Conservation (phyloP, 1,284 basidiomycete species). For the Moesziomyces globuligerus region DNA sequence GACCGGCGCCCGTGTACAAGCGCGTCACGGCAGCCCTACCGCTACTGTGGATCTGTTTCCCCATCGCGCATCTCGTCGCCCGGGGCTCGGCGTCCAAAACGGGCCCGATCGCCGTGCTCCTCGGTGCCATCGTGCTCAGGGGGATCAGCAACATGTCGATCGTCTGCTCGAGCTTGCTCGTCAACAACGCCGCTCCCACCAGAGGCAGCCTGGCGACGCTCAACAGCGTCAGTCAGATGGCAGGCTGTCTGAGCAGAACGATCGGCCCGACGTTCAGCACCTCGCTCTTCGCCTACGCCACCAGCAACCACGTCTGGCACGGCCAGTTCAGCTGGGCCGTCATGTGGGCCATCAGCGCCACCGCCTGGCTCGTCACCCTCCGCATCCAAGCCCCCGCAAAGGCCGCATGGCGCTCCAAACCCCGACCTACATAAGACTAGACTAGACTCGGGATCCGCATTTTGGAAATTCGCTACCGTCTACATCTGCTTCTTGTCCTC, state of each 20-base stretch:
- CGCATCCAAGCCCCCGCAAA: constrained; percentile 19
- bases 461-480: neutral
- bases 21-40: constrained; percentile 36
- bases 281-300: constrained; percentile 49
- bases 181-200: constrained; percentile 48
- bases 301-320: constrained; percentile 15
- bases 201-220: constrained; percentile 35
- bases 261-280: constrained; percentile 46
- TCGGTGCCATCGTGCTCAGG: constrained; percentile 26
- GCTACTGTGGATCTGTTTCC: constrained; percentile 44
- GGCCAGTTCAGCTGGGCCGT: constrained; percentile 48
- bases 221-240: constrained; percentile 53
- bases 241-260: constrained; percentile 37
- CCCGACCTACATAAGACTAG: neutral
- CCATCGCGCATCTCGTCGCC: constrained; percentile 41
- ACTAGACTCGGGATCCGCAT: neutral
- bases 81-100: constrained; percentile 5
- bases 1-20: constrained; percentile 33
- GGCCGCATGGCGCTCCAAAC: constrained; percentile 25
- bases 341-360: constrained; percentile 24
- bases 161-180: constrained; percentile 45
- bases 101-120: constrained; percentile 12
- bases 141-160: constrained; percentile 48
- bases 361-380: constrained; percentile 22
- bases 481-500: constrained; percentile 3